phyloP scores from a whole-genome alignment of 2,329 filamentous ascomycete genomes.

The Botrytis porri region DNA sequence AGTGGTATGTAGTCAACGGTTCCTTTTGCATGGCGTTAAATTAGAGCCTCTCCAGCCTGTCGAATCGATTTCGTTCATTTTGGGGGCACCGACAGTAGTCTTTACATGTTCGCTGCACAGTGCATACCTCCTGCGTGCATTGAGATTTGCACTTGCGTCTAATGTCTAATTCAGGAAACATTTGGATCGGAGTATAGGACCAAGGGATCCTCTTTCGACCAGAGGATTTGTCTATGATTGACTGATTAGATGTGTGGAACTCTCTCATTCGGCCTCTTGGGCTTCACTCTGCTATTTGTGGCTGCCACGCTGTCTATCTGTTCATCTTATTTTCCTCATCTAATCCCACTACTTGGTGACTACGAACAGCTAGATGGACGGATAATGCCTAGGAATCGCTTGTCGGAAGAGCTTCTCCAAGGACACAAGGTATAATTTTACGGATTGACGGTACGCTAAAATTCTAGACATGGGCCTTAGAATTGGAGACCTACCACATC shows the following conservation, averaged over 20 bases:
- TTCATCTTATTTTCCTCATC: slow-evolving; percentile 9
- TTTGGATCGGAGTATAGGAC: not conserved
- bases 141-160: not conserved
- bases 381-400: slow-evolving; percentile 5
- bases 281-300: not conserved
- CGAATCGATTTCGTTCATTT: slow-evolving; percentile 10
- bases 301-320: slow-evolving; percentile 8
- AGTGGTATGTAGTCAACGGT: slow-evolving; percentile 10
- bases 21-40: slow-evolving; percentile 8
- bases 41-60: not conserved
- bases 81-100: slow-evolving; percentile 14
- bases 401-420: slow-evolving; percentile 3
- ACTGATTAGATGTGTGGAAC: slow-evolving; percentile 12
- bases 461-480: slow-evolving; percentile 6
- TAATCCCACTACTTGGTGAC: not conserved
- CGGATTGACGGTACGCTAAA: slow-evolving; percentile 6
- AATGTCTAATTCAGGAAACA: slow-evolving; percentile 18
- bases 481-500: not conserved
- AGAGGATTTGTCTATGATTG: slow-evolving; percentile 1
- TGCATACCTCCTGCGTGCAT: slow-evolving; percentile 8
- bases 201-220: slow-evolving; percentile 13
- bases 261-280: not conserved
- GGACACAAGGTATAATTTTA: slow-evolving; percentile 4
- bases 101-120: slow-evolving; percentile 4
- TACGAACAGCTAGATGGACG: not conserved